These are phyloP conservation scores for Amylocarpus encephaloides DNA, from an alignment of 2,329 filamentous ascomycete genomes.

Conservation along the genomic window DNA sequence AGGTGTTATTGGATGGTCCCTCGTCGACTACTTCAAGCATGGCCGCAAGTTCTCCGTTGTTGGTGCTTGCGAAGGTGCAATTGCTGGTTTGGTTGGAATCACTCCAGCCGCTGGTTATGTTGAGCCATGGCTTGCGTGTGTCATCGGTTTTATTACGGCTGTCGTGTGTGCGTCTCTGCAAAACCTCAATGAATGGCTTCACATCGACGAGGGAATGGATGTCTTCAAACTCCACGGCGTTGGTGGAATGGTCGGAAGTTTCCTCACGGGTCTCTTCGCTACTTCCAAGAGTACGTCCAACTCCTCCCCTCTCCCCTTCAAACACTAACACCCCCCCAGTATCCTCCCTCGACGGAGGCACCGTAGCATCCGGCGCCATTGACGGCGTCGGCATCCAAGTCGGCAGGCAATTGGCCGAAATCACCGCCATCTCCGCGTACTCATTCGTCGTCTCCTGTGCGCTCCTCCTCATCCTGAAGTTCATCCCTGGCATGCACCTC, in stretches of 20 bases:
- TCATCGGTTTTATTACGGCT: constrained; percentile 47
- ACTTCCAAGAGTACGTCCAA: constrained; percentile 29
- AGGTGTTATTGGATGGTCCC: constrained; percentile 46
- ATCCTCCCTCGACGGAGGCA: constrained; percentile 45
- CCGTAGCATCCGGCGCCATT: constrained; percentile 38
- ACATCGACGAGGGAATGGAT: constrained; percentile 52
- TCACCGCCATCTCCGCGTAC: constrained; percentile 48
- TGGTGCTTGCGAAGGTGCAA: constrained; percentile 48
- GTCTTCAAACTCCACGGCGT: constrained; percentile 55
- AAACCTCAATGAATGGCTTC: constrained; percentile 44
- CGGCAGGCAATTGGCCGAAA: constrained; percentile 51
- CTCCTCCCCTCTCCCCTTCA: not conserved
- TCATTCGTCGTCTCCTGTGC: constrained; percentile 47
- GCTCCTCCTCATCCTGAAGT: constrained; percentile 49
- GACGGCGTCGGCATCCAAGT: constrained; percentile 48
- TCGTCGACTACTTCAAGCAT: constrained; percentile 45
- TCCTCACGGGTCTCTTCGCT: constrained; percentile 53
- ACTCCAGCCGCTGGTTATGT: constrained; percentile 52
- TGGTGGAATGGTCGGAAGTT: constrained; percentile 50
- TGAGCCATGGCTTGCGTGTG: constrained; percentile 43
- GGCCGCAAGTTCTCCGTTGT: constrained; percentile 44
- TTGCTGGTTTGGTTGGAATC: constrained; percentile 51
- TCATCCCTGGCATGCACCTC: constrained; percentile 50
- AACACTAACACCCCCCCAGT: constrained; percentile 28
- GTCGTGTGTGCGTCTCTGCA: constrained; percentile 41